Evolutionary conservation across 306 rosid genomes (phyloP).

Genomic region (Lathyrus sativus): DNA sequence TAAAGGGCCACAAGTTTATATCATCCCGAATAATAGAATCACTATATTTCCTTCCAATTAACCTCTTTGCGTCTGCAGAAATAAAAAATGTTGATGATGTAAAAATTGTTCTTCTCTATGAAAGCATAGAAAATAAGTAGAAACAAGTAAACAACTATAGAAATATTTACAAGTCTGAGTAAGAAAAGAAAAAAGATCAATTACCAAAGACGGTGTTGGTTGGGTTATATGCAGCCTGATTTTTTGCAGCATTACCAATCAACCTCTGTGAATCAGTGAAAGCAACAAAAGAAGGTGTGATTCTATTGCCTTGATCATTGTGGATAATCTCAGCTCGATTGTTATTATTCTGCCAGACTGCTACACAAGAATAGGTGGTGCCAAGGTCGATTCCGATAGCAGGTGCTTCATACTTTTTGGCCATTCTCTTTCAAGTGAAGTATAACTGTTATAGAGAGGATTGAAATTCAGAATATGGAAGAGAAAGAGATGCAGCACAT

Average conservation of each 20-base stretch:
- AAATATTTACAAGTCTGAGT: background rate
- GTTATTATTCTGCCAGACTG: background rate
- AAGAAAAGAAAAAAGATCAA: background rate
- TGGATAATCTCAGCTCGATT: conserved; percentile 3
- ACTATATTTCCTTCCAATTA: background rate
- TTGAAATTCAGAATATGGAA: background rate
- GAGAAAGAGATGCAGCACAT: background rate
- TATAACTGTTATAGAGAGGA: background rate
- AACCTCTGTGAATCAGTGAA: background rate
- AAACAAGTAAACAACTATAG: background rate
- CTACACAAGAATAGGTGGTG: conserved; percentile 7
- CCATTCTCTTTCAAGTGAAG: background rate
- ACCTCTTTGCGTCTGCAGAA: conserved; percentile 9
- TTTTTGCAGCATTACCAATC: background rate
- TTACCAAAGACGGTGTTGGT: conserved; percentile 1
- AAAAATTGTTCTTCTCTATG: background rate
- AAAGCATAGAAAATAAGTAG: background rate
- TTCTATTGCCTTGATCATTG: conserved; percentile 13
- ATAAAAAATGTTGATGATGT: background rate
- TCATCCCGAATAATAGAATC: background rate
- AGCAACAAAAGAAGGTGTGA: conserved; percentile 10
- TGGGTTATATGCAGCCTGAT: conserved; percentile 4
- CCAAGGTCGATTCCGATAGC: background rate
- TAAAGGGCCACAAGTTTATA: conserved; percentile 2
- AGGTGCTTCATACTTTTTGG: background rate